These are phyloP conservation scores for Polytrichum commune DNA, from an alignment of 225 moss, liverwort and hornwort genomes.

Conservation along the genomic window DNA sequence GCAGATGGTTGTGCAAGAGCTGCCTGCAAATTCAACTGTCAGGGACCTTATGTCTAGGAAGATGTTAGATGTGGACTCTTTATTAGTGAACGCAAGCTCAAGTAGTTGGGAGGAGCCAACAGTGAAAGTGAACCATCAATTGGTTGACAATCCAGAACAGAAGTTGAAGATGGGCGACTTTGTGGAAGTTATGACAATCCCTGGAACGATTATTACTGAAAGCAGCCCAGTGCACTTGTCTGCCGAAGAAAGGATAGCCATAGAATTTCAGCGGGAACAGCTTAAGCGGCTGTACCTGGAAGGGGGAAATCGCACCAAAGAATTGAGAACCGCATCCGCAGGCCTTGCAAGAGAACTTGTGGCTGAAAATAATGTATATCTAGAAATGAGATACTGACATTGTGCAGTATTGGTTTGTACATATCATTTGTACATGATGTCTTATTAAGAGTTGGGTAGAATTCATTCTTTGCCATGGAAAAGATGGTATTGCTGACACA, in stretches of 20 bases:
- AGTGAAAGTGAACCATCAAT: constrained; percentile 51
- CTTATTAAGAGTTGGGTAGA: not conserved
- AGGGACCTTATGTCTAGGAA: constrained; percentile 27
- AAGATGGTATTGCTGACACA: not conserved
- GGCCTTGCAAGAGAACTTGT: not conserved
- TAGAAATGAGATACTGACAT: no score
- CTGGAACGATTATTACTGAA: constrained; percentile 2
- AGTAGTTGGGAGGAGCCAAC: constrained; percentile 12
- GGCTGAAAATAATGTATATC: no score
- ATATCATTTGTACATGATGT: not conserved
- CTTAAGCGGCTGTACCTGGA: constrained; percentile 56
- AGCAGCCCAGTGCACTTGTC: not conserved
- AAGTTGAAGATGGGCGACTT: constrained; percentile 59
- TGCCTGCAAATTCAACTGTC: constrained; percentile 43
- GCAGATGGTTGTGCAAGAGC: constrained; percentile 62
- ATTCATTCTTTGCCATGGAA: constrained; percentile 10
- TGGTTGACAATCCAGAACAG: constrained; percentile 47
- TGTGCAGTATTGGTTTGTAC: not conserved
- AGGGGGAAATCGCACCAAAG: constrained; percentile 12
- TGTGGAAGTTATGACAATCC: constrained; percentile 31
- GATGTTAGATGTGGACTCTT: constrained; percentile 23
- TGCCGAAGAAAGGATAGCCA: constrained; percentile 35
- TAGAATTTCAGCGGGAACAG: constrained; percentile 64
- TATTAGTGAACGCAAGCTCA: constrained; percentile 11
- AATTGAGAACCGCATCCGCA: constrained; percentile 6